These are phyloP conservation scores for Afroboletus lepidellus DNA, from an alignment of 1,284 basidiomycete species.

Conservation along the genomic window DNA sequence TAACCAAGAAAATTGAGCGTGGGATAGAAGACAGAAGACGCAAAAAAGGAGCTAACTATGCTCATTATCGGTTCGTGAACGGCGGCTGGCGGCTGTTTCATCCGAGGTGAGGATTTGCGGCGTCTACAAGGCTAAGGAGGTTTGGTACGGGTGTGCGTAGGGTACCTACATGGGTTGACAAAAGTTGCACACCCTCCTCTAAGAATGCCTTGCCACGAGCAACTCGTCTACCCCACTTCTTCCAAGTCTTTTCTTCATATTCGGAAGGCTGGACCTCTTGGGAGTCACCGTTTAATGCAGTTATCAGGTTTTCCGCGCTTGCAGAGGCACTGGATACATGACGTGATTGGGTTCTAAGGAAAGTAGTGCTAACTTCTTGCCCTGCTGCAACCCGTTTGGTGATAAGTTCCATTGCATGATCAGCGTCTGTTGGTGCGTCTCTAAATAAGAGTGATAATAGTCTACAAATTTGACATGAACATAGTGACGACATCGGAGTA, in stretches of 20 bases:
- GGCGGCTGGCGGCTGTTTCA: background rate
- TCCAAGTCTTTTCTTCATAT: constrained; percentile 43
- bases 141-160: background rate
- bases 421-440: constrained; percentile 62
- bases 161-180: constrained; percentile 38
- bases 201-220: constrained; percentile 45
- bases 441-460: constrained; percentile 45
- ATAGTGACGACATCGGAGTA: background rate
- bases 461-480: constrained; percentile 28
- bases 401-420: constrained; percentile 68
- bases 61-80: constrained; percentile 25
- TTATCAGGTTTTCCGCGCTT: constrained; percentile 8
- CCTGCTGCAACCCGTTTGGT: constrained; percentile 57
- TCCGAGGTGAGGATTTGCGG: background rate
- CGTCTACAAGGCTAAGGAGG: constrained; percentile 15
- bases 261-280: constrained; percentile 7
- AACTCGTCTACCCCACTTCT: constrained; percentile 51
- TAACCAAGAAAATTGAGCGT: constrained; percentile 26
- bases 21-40: background rate
- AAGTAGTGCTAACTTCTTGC: constrained; percentile 40
- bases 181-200: constrained; percentile 41
- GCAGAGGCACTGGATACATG: constrained; percentile 8
- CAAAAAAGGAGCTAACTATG: constrained; percentile 38
- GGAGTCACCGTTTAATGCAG: constrained; percentile 5
- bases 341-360: constrained; percentile 6